These are phyloP conservation scores for Triticum dicoccoides DNA, from an alignment of 176 grass and related monocot species.

Conservation along the genomic window DNA sequence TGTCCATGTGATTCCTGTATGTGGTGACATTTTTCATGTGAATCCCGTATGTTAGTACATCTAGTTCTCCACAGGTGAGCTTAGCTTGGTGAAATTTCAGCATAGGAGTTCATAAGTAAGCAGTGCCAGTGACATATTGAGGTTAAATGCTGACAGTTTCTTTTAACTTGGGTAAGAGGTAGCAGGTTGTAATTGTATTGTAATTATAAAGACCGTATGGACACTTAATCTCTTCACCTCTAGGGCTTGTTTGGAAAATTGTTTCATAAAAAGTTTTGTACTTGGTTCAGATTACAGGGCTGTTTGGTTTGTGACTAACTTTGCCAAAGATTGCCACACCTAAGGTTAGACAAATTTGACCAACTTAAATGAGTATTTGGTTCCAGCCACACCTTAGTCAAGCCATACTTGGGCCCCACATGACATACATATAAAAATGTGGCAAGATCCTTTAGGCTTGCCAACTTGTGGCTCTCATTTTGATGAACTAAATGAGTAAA, in stretches of 20 bases:
- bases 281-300: background rate
- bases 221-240: background rate
- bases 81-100: background rate
- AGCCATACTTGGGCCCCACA: too few relatives aligned
- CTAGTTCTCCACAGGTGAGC: too few relatives aligned
- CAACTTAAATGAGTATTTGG: too few relatives aligned
- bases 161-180: background rate
- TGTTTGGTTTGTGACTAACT: too few relatives aligned
- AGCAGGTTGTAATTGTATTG: background rate
- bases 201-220: background rate
- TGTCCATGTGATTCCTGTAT: background rate
- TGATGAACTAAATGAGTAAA: too few relatives aligned
- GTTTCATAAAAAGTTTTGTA: background rate
- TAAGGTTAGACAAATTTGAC: too few relatives aligned
- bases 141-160: background rate
- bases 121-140: background rate
- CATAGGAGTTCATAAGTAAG: background rate
- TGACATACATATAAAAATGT: too few relatives aligned
- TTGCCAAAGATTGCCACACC: too few relatives aligned
- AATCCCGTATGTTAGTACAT: background rate
- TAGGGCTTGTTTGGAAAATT: background rate
- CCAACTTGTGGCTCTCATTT: too few relatives aligned
- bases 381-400: too few relatives aligned
- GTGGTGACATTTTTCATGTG: background rate
- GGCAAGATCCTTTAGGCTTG: too few relatives aligned